Conservation (phyloP, 305 asterid species). For the Ajuga reptans region DNA sequence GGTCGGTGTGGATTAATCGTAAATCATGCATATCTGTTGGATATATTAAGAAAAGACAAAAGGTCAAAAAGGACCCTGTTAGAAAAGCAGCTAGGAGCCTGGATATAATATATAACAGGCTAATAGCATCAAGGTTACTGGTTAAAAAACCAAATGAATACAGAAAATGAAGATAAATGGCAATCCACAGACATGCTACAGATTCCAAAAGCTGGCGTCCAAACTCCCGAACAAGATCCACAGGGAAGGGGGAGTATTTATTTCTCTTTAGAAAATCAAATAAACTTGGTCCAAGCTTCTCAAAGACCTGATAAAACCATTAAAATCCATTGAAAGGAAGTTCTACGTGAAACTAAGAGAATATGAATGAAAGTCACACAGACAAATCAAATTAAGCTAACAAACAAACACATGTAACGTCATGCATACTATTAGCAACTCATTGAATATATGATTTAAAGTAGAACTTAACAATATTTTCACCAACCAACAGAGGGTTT, state of each 20-base stretch:
- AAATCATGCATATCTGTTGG: constrained; percentile 52
- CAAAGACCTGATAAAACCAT: constrained; percentile 92
- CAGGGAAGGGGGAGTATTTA: constrained; percentile 79
- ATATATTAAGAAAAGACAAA: constrained; percentile 17
- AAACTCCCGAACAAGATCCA: constrained; percentile 99
- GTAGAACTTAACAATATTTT: constrained; percentile 1
- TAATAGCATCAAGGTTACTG: constrained; percentile 23
- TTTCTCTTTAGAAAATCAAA: constrained; percentile 93
- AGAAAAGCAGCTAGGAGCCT: constrained; percentile 25
- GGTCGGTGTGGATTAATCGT: constrained; percentile 53
- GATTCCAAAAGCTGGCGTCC: constrained; percentile 99
- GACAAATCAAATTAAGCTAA: constrained; percentile 21
- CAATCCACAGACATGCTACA: constrained; percentile 89
- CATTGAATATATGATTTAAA: constrained; percentile 10
- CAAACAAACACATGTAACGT: constrained; percentile 8
- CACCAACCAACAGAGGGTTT: background rate
- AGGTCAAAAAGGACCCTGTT: constrained; percentile 11
- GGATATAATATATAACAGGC: constrained; percentile 17
- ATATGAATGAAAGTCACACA: constrained; percentile 23
- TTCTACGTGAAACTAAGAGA: constrained; percentile 29
- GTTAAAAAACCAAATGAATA: constrained; percentile 28
- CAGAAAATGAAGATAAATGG: constrained; percentile 26
- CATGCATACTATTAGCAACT: constrained; percentile 11
- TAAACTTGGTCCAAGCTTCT: constrained; percentile 99
- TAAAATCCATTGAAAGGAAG: constrained; percentile 42